Base-by-base conservation (phyloP, 78 protist species). In the Isochrysis galbana region DNA sequence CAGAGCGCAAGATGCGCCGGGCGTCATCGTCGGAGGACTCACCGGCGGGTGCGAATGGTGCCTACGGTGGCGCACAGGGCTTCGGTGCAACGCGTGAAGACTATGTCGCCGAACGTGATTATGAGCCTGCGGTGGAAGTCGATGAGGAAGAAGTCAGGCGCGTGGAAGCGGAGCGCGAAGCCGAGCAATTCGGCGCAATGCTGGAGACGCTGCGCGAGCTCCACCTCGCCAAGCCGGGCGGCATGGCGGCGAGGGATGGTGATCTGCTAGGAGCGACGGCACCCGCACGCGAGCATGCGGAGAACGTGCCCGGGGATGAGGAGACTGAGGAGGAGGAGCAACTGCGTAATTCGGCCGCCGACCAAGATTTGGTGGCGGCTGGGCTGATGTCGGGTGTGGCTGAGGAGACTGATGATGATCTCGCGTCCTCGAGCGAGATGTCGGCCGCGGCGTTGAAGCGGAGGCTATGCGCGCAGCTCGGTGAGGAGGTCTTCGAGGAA, bases 181-280 rank as follows among this genome's bases (percentile, higher is more conserved):
- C 2, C 32, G 2, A 22, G 46, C 48, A 14, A 2, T 77, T 22
- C 84, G 21, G 84, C 84, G 84, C 4, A 46, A 42, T 77, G 84
- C 84, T 77, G 34, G 46, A 77, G 47, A 77, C 84, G 84, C 44
- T 77, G 47, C 84, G 47, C 29, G 84, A 77, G 84, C 44, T 77
- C 46, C 72, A 5, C 32, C 7, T 61, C 4, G 72, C 72, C 32
- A 3, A 61, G 72, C n/a, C 7, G 38, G 4, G 3, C 72, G 4
- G 3, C 14, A 2, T 17, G 7, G 32, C 3, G 38, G 3, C n/a
- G 3, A 7, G 4, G 32, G 72, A 61, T 11, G 72, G 72, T 32
- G 72, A 22, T 11, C 38, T 26, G 72, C n/a, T 22, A 7, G 72
- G 22, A 3, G 72, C 22, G n/a, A 22, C 22, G 7, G 14, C 32